Base-by-base conservation (phyloP, 1,284 basidiomycete species). In the Xerocomus cyaneibrunnescens region DNA sequence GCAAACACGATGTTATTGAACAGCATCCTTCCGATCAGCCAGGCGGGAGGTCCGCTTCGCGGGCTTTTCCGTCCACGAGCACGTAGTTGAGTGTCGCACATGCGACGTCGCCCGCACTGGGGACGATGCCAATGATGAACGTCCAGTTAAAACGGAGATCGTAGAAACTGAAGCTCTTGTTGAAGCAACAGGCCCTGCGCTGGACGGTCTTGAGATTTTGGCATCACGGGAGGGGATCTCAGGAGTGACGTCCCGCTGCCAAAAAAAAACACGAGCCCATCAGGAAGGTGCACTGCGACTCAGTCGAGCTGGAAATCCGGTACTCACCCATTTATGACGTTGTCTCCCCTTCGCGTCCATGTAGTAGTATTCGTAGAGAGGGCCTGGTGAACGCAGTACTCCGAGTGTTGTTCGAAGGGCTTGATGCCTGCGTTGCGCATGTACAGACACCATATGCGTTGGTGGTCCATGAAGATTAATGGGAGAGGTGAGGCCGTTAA, bases 131-230 rank as follows among this genome's bases (percentile, higher is more conserved):
- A 46, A 94, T 87, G 60, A 89, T 62, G 69, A 89, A 89, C 22
- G 89, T 84, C 86, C 87, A 96, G 6, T 94, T 94, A 56, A 97
- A 94, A 9, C 84, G 82, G 54, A 97, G 71, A 3, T 94, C 93
- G 60, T 86, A 91, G 12, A 98, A 49, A 42, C 69, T 76, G 75
- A 98, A 91, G 7, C 92, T 89, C 71, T 94, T 95, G 76, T 98
- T 95, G 50, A 98, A 87, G 65, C 89, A 84, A 66, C 94, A 93
- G 0, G 95, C 94, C 8, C 94, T 78, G 46, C 77, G 75, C 66
- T 91, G 83, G 39, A 95, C 83, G 17, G 85, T 81, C 59, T 79
- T 80, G 46, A 94, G 45, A 93, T 85, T 58, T 83, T 83, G 17
- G 79, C 80, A 56, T 97, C 93, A 27, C 86, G 79, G 28, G 77